Percentiles rank a stretch among this genome's conserved stretches.
phyloP scores from a whole-genome alignment of 1,284 basidiomycete species.

The Malassezia globosa region DNA sequence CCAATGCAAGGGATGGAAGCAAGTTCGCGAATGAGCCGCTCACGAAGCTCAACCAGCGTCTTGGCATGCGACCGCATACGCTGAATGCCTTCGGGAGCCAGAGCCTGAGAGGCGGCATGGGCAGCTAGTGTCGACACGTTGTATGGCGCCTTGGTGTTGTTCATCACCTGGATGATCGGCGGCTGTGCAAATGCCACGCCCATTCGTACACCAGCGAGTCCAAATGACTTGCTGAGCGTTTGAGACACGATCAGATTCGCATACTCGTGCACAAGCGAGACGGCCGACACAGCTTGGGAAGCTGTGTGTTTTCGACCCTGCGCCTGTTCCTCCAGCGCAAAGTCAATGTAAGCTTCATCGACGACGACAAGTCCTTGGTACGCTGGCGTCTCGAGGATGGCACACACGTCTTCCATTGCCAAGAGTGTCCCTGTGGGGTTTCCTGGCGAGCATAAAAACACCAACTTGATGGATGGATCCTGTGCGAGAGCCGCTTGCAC shows the following conservation, averaged over 20 bases:
- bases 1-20: constrained; percentile 54
- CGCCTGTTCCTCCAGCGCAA: constrained; percentile 50
- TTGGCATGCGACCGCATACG: constrained; percentile 60
- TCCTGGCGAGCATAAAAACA: constrained; percentile 92
- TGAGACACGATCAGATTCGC: constrained; percentile 86
- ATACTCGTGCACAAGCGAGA: constrained; percentile 62
- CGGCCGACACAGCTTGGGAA: constrained; percentile 55
- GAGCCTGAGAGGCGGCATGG: constrained; percentile 66
- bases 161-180: constrained; percentile 76
- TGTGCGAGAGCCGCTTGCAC: constrained; percentile 23
- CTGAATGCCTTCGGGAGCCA: constrained; percentile 58
- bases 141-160: constrained; percentile 95
- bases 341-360: constrained; percentile 98
- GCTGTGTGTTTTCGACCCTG: constrained; percentile 22
- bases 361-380: constrained; percentile 87
- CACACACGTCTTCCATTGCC: constrained; percentile 59
- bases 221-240: constrained; percentile 91
- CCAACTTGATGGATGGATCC: constrained; percentile 61
- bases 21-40: constrained; percentile 53
- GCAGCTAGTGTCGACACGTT: constrained; percentile 88
- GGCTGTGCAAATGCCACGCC: constrained; percentile 83
- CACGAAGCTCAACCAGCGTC: constrained; percentile 57
- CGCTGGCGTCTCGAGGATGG: constrained; percentile 65
- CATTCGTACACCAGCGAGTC: constrained; percentile 81
- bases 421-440: constrained; percentile 90